Conservation (phyloP, 2,329 filamentous ascomycete species). For the Exophiala sp. region DNA sequence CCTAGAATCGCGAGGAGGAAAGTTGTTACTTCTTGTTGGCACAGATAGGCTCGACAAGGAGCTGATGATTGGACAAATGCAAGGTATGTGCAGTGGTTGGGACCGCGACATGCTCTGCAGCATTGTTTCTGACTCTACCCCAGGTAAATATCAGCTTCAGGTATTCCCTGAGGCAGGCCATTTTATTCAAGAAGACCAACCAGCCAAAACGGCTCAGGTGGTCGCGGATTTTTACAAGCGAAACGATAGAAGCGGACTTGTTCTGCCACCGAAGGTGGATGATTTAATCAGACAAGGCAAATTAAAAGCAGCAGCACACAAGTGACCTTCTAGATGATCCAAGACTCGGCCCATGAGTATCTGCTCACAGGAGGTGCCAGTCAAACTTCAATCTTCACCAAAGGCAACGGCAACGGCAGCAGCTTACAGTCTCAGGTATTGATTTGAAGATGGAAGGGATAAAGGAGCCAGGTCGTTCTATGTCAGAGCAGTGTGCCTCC, state of each 20-base stretch:
- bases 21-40: conserved; percentile 76
- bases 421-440: too few relatives aligned
- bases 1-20: conserved; percentile 62
- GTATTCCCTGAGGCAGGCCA: conserved; percentile 94
- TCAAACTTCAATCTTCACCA: too few relatives aligned
- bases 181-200: conserved; percentile 92
- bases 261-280: conserved; percentile 87
- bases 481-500: too few relatives aligned
- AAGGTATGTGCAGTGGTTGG: conserved; percentile 51
- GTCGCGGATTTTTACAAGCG: conserved; percentile 86
- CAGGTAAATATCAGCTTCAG: conserved; percentile 82
- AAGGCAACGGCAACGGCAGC: too few relatives aligned
- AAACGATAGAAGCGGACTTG: conserved; percentile 77
- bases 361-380: too few relatives aligned
- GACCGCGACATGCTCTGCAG: not conserved
- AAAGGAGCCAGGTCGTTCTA: too few relatives aligned
- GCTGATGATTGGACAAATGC: conserved; percentile 94
- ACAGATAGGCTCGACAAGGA: conserved; percentile 88
- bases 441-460: too few relatives aligned
- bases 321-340: conserved; percentile 9
- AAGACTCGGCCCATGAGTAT: too few relatives aligned
- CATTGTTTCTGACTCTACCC: not conserved
- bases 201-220: conserved; percentile 78
- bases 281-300: conserved; percentile 49
- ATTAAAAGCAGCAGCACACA: conserved; percentile 21